Percentiles rank a stretch among this genome's conserved stretches.
phyloP scores from a whole-genome alignment of 805 yeast genomes.

The Wilhelminamyces savonicus region DNA sequence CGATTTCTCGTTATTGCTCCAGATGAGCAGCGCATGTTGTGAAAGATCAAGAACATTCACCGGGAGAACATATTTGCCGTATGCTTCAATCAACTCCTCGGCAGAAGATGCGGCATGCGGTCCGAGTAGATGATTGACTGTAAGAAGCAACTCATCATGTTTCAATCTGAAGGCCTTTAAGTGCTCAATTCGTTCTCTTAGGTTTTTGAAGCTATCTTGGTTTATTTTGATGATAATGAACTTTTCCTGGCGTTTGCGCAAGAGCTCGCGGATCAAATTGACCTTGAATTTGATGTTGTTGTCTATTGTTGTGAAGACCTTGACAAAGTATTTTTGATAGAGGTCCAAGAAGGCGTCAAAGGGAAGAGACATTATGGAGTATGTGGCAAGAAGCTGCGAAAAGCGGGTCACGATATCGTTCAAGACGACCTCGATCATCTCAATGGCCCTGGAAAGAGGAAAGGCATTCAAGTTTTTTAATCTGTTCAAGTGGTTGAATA shows the following conservation, averaged over 20 bases:
- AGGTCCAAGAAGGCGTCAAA: constrained; percentile 31
- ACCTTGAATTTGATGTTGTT: constrained; percentile 56
- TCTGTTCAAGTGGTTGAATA: constrained; percentile 61
- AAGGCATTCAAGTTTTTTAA: constrained; percentile 48
- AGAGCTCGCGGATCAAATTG: constrained; percentile 62
- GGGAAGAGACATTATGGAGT: constrained; percentile 39
- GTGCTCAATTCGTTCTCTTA: constrained; percentile 39
- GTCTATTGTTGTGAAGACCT: constrained; percentile 49
- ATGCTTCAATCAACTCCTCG: constrained; percentile 20
- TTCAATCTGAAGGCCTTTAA: constrained; percentile 41
- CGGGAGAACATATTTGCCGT: constrained; percentile 21
- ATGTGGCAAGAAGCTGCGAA: constrained; percentile 25
- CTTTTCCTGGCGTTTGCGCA: constrained; percentile 67
- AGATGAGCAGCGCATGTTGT: constrained; percentile 20
- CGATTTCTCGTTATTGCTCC: constrained; percentile 22
- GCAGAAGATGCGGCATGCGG: too few species aligned
- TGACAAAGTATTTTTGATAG: constrained; percentile 13
- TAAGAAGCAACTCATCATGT: constrained; percentile 45
- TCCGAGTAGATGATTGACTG: too few species aligned
- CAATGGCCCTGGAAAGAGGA: constrained; percentile 59
- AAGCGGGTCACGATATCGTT: constrained; percentile 47
- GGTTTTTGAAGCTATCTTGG: constrained; percentile 25
- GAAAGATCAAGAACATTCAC: constrained; percentile 27
- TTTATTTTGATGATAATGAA: constrained; percentile 58
- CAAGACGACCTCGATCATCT: constrained; percentile 60